Evolutionary conservation across 1,139 yeast species (phyloP), one percentile per base, ranked within the genome.

Genomic region (Blastobotrys buckinghamii): DNA sequence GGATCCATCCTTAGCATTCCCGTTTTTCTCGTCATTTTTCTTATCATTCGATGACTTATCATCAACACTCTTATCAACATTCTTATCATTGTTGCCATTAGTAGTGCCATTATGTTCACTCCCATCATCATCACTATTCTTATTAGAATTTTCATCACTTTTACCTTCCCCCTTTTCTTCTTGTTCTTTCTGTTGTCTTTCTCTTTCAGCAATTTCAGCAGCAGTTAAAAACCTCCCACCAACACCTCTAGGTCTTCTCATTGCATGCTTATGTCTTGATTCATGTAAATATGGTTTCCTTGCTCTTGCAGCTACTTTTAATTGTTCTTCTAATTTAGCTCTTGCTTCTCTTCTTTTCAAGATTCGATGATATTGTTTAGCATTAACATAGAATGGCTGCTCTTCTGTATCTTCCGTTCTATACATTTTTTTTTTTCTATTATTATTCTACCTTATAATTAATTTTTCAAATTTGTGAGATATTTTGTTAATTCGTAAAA

Each of bases 161-260:
- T 13, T 39, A 5, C 9, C 24, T 12, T 27, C 12, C 16, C 9
- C 39, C 12, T 36, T 19, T 16, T 36, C 16, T 22, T n/a, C 39
- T n/a, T 36, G 4, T 16, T 36, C 39, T 15, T n/a, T 16, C 10
- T 37, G 17, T 52, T 74, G 67, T 49, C 81, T 69, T 46, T 84
- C 94, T 61, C 80, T 76, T 67, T 89, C 94, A 24, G 95, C 96
- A 52, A 92, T 90, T 64, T 94, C 98, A 4, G 96, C 95, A 6
- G 97, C 97, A 0, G 98, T 92, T 55, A 94, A 71, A 60, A 94
- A 94, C 53, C 98, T 74, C 2, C 99, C 99, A 29, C 98, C 98
- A 68, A 92, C 97, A 27, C 99, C 99, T 60, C 99, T 79, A 15
- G 98, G 98, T 66, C 99, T 79, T 64, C 98, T 78, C 98, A 94